These are phyloP conservation scores for Talaromyces sp. DNA, from an alignment of 2,329 filamentous ascomycete genomes.

Conservation along the genomic window DNA sequence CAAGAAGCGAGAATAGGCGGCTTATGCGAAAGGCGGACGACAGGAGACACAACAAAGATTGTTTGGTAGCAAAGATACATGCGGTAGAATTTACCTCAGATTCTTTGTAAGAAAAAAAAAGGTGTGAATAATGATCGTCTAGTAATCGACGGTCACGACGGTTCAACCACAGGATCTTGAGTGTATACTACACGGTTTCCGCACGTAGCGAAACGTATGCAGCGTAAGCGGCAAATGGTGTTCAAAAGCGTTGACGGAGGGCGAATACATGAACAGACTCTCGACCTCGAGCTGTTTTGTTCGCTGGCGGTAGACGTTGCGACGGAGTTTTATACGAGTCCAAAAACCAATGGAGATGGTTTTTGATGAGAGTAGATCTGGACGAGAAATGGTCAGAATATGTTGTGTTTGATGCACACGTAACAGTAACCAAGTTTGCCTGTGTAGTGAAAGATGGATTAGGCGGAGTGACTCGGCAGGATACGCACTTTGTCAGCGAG, in stretches of 20 bases:
- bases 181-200: slow-evolving; percentile 87
- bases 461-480: background rate
- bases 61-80: slow-evolving; percentile 59
- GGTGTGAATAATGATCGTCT: slow-evolving; percentile 28
- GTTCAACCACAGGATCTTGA: slow-evolving; percentile 89
- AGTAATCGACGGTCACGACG: slow-evolving; percentile 38
- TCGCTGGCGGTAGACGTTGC: slow-evolving; percentile 32
- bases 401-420: background rate
- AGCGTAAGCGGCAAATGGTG: slow-evolving; percentile 91
- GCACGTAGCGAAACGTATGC: slow-evolving; percentile 94
- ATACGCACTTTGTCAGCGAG: background rate
- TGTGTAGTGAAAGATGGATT: background rate
- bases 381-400: background rate
- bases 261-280: slow-evolving; percentile 95
- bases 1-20: slow-evolving; percentile 30
- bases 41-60: slow-evolving; percentile 46
- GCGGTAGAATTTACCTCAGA: slow-evolving; percentile 37
- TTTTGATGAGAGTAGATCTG: slow-evolving; percentile 5
- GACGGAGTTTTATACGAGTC: slow-evolving; percentile 4
- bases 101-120: slow-evolving; percentile 20
- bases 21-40: slow-evolving; percentile 35
- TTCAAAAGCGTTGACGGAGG: slow-evolving; percentile 91
- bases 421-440: background rate
- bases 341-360: slow-evolving; percentile 7
- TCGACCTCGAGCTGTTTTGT: slow-evolving; percentile 36